Evolutionary conservation across 805 yeast species (phyloP), one percentile per base, ranked within the genome.

Genomic region (Saccharomycopsis fibuligera): DNA sequence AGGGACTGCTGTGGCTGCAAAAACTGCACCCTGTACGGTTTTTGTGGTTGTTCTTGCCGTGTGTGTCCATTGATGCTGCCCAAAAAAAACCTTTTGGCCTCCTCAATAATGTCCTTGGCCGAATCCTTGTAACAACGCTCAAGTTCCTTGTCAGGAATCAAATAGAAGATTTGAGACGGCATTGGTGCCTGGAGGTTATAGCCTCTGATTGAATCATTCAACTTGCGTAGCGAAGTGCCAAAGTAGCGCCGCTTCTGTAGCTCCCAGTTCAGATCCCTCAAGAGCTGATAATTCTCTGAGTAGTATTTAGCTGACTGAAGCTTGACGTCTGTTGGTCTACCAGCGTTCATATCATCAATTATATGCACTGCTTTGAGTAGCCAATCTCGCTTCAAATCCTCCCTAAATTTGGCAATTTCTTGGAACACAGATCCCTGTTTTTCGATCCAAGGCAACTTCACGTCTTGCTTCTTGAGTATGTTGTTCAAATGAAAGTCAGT

Each of bases 361-460:
- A 55, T 47, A 48, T 54, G 57, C 3, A 68, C 61, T 3, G 69
- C 65, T 48, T 61, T 53, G 21, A 48, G 48, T 43, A 62, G 46
- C 78, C 77, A 77, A 25, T 65, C 64, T 2, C 57, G 47, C 36
- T 68, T 73, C 27, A 81, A 47, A 31, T 69, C 69, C 0, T 56
- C 53, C 45, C 89, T 63, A 47, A 86, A 78, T 0, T 58, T 58
- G 2, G 57, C 60, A 6, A 84, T 69, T 33, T 75, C 76, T 2
- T 57, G 51, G 38, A 74, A 72, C 3, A 83, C 76, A 1, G 76
- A 71, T 17, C 76, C 69, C 62, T 86, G 93, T 48, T 77, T 81
- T 57, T 87, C 95, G 33, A 89, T 82, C 96, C 96, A 89, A 0
- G 95, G 95, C 0, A 96, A 96, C 9, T 80, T 68, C 1, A 86